Percentiles rank a stretch among this genome's conserved stretches.
These are phyloP conservation scores for Cryptococcus maquisensis DNA, from an alignment of 1,284 basidiomycete species.

Conservation along the genomic window DNA sequence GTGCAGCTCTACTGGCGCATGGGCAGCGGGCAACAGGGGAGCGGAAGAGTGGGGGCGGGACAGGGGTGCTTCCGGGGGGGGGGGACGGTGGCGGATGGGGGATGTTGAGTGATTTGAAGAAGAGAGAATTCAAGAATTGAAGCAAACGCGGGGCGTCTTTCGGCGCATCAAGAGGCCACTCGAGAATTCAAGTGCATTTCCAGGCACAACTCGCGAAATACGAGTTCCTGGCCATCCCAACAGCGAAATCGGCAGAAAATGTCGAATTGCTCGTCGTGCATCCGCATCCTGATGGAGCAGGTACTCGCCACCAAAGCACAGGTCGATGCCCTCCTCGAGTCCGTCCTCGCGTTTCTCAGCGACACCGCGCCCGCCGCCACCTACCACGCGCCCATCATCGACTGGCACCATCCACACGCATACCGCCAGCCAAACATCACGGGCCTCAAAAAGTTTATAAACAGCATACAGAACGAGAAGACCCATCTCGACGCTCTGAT, in stretches of 20 bases:
- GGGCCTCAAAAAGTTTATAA: constrained; percentile 35
- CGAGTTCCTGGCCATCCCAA: neutral
- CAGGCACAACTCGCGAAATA: too few relatives aligned
- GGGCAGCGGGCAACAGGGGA: too few relatives aligned
- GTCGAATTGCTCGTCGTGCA: neutral
- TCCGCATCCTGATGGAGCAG: constrained; percentile 9
- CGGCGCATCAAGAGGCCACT: too few relatives aligned
- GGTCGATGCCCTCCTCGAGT: constrained; percentile 6
- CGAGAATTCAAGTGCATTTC: too few relatives aligned
- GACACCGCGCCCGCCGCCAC: constrained; percentile 13
- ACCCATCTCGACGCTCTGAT: constrained; percentile 24
- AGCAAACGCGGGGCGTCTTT: too few relatives aligned
- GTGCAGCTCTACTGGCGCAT: too few relatives aligned
- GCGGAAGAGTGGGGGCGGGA: too few relatives aligned
- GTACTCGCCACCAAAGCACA: constrained; percentile 2
- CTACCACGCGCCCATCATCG: constrained; percentile 37
- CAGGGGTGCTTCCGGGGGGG: too few relatives aligned
- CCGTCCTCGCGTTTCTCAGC: constrained; percentile 11
- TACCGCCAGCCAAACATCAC: constrained; percentile 29
- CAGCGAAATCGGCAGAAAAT: neutral
- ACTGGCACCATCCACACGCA: constrained; percentile 34
- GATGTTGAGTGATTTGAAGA: too few relatives aligned
- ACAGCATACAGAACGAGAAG: constrained; percentile 27
- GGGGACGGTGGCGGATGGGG: too few relatives aligned
- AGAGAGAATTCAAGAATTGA: too few relatives aligned